Percentiles rank a stretch among this genome's conserved stretches.
phyloP scores from a whole-genome alignment of 2,329 filamentous ascomycete genomes.

The Aspergillus ruber region DNA sequence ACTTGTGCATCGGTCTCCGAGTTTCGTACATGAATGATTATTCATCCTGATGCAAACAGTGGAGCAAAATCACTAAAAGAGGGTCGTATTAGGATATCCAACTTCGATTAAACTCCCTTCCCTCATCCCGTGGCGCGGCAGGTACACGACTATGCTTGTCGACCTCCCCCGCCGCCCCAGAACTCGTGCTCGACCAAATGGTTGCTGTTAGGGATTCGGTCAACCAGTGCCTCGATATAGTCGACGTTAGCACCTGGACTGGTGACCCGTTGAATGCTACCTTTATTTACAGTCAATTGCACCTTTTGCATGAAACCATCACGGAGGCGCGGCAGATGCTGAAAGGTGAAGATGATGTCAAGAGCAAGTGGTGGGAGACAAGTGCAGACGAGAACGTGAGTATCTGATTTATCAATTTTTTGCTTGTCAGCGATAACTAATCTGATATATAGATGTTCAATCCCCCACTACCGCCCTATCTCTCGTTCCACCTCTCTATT shows the following conservation, averaged over 20 bases:
- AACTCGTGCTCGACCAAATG: conserved; percentile 62
- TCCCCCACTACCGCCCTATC: conserved; percentile 55
- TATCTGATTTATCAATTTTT: conserved; percentile 13
- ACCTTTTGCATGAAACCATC: conserved; percentile 55
- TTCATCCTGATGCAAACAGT: not conserved
- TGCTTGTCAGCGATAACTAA: not conserved
- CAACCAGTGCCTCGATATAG: conserved; percentile 74
- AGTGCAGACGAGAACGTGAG: conserved; percentile 53
- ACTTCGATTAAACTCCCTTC: conserved; percentile 57
- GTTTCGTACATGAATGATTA: not conserved
- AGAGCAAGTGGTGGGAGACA: conserved; percentile 51
- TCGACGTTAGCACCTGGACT: conserved; percentile 69
- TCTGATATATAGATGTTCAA: conserved; percentile 45
- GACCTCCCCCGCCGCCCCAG: conserved; percentile 48
- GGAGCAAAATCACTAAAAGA: not conserved
- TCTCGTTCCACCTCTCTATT: conserved; percentile 68
- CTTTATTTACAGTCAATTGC: conserved; percentile 54
- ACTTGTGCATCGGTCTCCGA: too few relatives aligned
- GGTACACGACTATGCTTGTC: conserved; percentile 50
- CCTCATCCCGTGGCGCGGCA: conserved; percentile 46
- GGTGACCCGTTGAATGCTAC: conserved; percentile 55
- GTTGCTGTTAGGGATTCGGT: conserved; percentile 68
- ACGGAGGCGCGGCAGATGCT: conserved; percentile 54
- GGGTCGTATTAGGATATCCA: conserved; percentile 56
- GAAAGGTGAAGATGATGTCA: conserved; percentile 48